Evolutionary conservation across 1,284 basidiomycete genomes (phyloP).

Genomic region (Cystobasidium sp.): DNA sequence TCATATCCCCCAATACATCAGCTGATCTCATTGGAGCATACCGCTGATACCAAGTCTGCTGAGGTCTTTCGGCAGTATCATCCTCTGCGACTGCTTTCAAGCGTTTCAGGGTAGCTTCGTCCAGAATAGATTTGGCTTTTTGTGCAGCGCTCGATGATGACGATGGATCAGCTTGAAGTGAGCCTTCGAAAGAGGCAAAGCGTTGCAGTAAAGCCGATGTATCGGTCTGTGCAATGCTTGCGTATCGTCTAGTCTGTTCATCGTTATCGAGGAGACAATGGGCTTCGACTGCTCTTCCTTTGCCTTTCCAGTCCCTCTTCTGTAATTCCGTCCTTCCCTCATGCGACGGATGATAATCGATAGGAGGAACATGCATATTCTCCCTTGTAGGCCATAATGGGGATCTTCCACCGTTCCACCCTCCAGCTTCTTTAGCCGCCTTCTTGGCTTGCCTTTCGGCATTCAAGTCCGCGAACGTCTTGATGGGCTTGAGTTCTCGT

Average conservation of each 20-base stretch:
- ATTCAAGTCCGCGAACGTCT: conserved; percentile 33
- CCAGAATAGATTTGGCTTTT: neutral
- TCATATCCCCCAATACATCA: conserved; percentile 72
- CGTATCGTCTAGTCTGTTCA: neutral
- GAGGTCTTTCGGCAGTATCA: neutral
- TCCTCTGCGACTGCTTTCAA: neutral
- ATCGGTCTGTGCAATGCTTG: neutral
- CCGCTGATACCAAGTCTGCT: conserved; percentile 71
- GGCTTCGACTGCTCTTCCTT: conserved; percentile 31
- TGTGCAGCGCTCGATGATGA: neutral
- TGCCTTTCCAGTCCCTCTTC: conserved; percentile 31
- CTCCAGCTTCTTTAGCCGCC: conserved; percentile 29
- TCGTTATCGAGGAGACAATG: neutral
- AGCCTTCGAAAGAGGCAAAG: neutral
- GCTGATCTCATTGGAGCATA: conserved; percentile 74
- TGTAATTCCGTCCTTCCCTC: neutral
- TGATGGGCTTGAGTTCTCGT: conserved; percentile 24
- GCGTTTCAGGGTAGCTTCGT: neutral
- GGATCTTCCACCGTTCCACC: conserved; percentile 27
- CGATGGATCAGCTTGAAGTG: neutral
- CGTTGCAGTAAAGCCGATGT: neutral
- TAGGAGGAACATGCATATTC: conserved; percentile 16
- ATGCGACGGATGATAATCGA: neutral
- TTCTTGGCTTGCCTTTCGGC: conserved; percentile 34
- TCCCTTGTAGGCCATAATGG: conserved; percentile 27